phyloP scores from a whole-genome alignment of 2,329 filamentous ascomycete genomes.

The Erysiphe pulchra region DNA sequence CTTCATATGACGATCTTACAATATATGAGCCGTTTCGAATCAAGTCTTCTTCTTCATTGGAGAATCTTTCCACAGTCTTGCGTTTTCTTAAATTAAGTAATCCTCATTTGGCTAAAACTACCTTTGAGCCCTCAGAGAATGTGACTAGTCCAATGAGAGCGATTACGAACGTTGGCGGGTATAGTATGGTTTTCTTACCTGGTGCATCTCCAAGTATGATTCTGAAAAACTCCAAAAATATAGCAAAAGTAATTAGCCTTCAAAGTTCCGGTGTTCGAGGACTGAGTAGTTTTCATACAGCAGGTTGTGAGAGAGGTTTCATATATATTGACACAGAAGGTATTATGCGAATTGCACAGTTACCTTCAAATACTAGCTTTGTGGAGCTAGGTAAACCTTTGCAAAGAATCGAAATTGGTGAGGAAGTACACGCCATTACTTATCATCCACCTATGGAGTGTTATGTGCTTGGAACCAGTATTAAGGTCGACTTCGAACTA shows the following conservation, averaged over 20 bases:
- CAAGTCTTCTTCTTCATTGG: constrained; percentile 5
- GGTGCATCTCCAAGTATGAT: constrained; percentile 61
- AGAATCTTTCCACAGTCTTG: constrained; percentile 20
- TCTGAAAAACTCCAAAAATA: constrained; percentile 53
- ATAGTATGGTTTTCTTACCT: constrained; percentile 59
- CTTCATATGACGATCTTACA: constrained; percentile 55
- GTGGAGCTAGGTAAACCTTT: constrained; percentile 53
- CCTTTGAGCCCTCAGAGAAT: constrained; percentile 23
- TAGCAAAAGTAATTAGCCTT: constrained; percentile 49
- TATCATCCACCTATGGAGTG: constrained; percentile 52
- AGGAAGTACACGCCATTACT: constrained; percentile 45
- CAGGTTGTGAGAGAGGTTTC: constrained; percentile 57
- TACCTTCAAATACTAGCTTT: constrained; percentile 42
- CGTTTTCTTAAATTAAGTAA: constrained; percentile 57
- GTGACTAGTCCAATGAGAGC: constrained; percentile 20
- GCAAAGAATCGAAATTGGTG: constrained; percentile 40
- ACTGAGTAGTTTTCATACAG: constrained; percentile 52
- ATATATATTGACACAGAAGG: constrained; percentile 53
- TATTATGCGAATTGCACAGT: constrained; percentile 45
- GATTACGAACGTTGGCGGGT: constrained; percentile 41
- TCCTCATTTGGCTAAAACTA: constrained; percentile 32
- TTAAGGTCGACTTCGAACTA: constrained; percentile 46
- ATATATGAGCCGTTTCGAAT: constrained; percentile 60
- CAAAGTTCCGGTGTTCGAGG: constrained; percentile 41
- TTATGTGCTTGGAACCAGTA: constrained; percentile 53